Evolutionary conservation across 2,329 filamentous ascomycete genomes (phyloP), one percentile per base, ranked within the genome.

Genomic region (Fusarium siculi): DNA sequence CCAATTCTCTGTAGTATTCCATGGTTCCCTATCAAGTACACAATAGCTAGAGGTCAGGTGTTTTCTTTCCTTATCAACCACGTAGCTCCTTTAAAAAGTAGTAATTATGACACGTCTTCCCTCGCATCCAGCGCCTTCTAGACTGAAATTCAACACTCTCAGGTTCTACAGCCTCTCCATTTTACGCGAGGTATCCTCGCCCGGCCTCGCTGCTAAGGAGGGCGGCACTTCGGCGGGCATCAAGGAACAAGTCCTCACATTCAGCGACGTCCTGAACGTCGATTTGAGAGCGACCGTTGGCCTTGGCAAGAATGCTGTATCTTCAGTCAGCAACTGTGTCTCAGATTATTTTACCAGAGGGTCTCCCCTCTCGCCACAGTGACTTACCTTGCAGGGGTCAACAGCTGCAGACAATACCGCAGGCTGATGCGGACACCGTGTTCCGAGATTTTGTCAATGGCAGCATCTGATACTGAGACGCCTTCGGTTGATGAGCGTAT

Each of bases 351-450:
- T 52, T 55, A 47, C 49, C 60, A 54, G 62, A 55, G 74, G 65
- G 52, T 68, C 65, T 63, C 60, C 68, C 70, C 73, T 72, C 63
- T 66, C 68, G 71, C 63, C 65, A 66, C 52, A 40, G 59, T 57
- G 60, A 42, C 86, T 80, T 84, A 90, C 88, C 89, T 96, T 58
- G 95, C 92, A 4, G 95, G 95, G 32, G 95, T 93, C 77, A 99
- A 87, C 76, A 99, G 85, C 84, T 98, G 96, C 80, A 99, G 86
- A 76, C 95, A 96, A 85, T 99, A 99, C 76, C 96, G 88, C 84
- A 99, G 83, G 81, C 93, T 97, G 80, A 98, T 95, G 77, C 92
- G 93, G 78, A 94, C 94, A 75, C 96, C 96, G 77, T 97, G 92
- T 79, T 93, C 90, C 46, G 94, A 90, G 77, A 99, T 91, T 85